These are phyloP conservation scores for Arthrobotrys megalospora DNA, from an alignment of 2,329 filamentous ascomycete genomes.

Conservation along the genomic window DNA sequence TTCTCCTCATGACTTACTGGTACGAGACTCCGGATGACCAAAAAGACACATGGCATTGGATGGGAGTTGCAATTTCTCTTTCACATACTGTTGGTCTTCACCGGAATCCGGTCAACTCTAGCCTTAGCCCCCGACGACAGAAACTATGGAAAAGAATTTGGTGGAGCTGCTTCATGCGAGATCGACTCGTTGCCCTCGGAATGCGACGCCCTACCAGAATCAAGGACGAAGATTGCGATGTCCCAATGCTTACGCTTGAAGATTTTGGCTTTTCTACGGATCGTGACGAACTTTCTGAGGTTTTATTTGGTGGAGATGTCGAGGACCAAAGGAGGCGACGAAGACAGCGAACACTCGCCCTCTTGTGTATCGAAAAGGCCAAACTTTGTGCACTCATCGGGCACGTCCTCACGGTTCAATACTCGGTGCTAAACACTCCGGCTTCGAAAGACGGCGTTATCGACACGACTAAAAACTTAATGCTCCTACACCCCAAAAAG, in stretches of 20 bases:
- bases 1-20: conserved; percentile 96
- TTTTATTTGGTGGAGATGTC: conserved; percentile 49
- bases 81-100: conserved; percentile 95
- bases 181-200: conserved; percentile 90
- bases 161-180: conserved; percentile 98
- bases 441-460: conserved; percentile 80
- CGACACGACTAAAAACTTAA: conserved; percentile 77
- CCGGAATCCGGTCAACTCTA: conserved; percentile 83
- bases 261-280: conserved; percentile 80
- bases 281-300: conserved; percentile 46
- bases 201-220: conserved; percentile 94
- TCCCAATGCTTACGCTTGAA: conserved; percentile 85
- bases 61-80: conserved; percentile 93
- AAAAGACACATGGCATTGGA: conserved; percentile 99
- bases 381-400: conserved; percentile 91
- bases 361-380: conserved; percentile 92
- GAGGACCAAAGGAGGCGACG: conserved; percentile 62
- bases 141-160: conserved; percentile 95
- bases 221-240: conserved; percentile 93
- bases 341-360: conserved; percentile 83
- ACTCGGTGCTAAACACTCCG: conserved; percentile 89
- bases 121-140: conserved; percentile 80
- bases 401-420: conserved; percentile 89
- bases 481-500: conserved; percentile 94
- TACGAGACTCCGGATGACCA: conserved; percentile 97